Conservation (phyloP, 257 asterid genomes). For the Solanum phureja region DNA sequence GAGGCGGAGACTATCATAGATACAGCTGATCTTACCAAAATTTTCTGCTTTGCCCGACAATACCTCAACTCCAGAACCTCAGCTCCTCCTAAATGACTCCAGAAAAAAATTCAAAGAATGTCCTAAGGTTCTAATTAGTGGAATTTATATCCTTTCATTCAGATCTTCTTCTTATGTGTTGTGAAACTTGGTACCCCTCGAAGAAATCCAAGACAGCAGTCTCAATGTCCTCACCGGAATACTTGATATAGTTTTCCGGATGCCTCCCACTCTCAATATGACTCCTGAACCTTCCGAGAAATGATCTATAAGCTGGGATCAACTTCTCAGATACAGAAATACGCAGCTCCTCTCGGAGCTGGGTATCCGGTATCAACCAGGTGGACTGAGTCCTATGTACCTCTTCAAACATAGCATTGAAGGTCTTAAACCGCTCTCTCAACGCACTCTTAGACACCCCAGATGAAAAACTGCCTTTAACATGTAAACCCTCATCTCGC, state of each 20-base stretch:
- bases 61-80: conserved; percentile 27
- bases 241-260: conserved; percentile 87
- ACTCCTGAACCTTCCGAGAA: conserved; percentile 76
- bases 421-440: conserved; percentile 76
- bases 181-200: conserved; percentile 64
- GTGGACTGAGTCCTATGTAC: conserved; percentile 81
- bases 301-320: conserved; percentile 81
- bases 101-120: conserved; percentile 61
- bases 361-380: conserved; percentile 75
- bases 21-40: conserved; percentile 9
- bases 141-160: conserved; percentile 20
- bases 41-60: conserved; percentile 5
- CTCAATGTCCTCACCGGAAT: conserved; percentile 88
- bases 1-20: conserved; percentile 32
- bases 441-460: conserved; percentile 78
- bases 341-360: conserved; percentile 86
- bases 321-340: conserved; percentile 66
- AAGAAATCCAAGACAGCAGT: conserved; percentile 76
- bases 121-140: conserved; percentile 40
- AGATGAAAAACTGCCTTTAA: conserved; percentile 70
- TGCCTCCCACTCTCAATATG: conserved; percentile 90
- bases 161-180: conserved; percentile 64
- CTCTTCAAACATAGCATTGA: conserved; percentile 86
- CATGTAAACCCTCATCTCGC: conserved; percentile 86
- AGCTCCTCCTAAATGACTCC: conserved; percentile 34